These are phyloP conservation scores for Lentinus tigrinus DNA, from an alignment of 768 basidiomycete genomes.

Conservation along the genomic window DNA sequence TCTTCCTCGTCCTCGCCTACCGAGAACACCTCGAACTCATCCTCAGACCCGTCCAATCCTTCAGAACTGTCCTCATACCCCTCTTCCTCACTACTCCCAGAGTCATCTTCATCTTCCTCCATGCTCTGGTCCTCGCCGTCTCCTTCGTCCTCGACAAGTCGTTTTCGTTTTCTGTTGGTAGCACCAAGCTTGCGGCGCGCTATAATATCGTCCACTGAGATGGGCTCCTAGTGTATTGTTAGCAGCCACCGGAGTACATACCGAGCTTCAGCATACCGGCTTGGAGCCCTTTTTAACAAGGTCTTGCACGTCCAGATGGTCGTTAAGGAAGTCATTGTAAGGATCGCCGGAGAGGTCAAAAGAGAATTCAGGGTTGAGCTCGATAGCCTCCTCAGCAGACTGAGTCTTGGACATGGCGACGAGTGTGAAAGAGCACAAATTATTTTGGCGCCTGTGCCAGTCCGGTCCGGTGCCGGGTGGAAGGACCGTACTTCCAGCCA, in stretches of 20 bases:
- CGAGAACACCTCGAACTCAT: conserved; percentile 21
- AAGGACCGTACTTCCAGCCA: background rate
- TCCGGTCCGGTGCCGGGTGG: conserved; percentile 12
- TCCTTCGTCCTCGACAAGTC: conserved; percentile 37
- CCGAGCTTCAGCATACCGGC: conserved; percentile 45
- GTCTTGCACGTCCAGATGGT: conserved; percentile 45
- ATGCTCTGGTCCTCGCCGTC: conserved; percentile 34
- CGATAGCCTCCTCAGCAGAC: conserved; percentile 49
- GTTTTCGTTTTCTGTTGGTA: conserved; percentile 60
- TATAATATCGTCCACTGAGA: conserved; percentile 93
- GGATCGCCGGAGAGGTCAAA: conserved; percentile 80
- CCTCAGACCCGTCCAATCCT: conserved; percentile 37
- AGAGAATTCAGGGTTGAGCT: conserved; percentile 77
- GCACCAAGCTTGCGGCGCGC: conserved; percentile 53
- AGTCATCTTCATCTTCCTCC: conserved; percentile 34
- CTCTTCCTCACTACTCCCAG: conserved; percentile 26
- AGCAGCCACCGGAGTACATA: conserved; percentile 5
- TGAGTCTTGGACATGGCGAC: conserved; percentile 22
- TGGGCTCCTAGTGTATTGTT: conserved; percentile 52
- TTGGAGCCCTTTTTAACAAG: conserved; percentile 61
- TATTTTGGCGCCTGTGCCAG: conserved; percentile 5
- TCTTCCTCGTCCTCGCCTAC: conserved; percentile 37
- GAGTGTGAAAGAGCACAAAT: conserved; percentile 8
- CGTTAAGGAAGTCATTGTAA: conserved; percentile 53
- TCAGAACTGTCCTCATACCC: conserved; percentile 33